phyloP scores from a whole-genome alignment of 1,284 basidiomycete species.

The Malassezia pachydermatis region DNA sequence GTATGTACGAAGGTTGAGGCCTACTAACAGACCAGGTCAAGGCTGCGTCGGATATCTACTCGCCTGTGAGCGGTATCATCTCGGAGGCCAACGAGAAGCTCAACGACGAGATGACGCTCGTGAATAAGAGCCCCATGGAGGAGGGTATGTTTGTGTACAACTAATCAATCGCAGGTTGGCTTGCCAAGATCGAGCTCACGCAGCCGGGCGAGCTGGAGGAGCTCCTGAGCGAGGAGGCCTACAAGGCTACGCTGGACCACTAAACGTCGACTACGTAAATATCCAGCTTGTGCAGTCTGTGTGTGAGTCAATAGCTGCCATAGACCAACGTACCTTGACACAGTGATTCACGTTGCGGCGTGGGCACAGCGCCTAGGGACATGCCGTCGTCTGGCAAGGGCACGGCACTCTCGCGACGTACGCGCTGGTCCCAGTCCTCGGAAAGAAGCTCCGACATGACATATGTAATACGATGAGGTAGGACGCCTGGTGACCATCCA shows the following conservation, averaged over 20 bases:
- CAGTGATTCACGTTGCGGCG: conserved; percentile 4
- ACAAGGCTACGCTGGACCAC: conserved; percentile 52
- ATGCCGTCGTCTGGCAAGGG: neutral
- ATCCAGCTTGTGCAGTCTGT: conserved; percentile 15
- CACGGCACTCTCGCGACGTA: neutral
- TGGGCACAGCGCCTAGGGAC: conserved; percentile 6
- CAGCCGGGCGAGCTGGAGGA: conserved; percentile 63
- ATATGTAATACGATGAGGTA: conserved; percentile 65
- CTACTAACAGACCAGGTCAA: conserved; percentile 57
- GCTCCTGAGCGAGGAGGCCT: conserved; percentile 68
- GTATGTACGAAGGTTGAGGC: neutral
- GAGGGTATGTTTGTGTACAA: conserved; percentile 57
- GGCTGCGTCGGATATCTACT: conserved; percentile 92
- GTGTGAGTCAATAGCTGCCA: neutral
- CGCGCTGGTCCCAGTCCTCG: conserved; percentile 61
- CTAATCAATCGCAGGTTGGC: conserved; percentile 69
- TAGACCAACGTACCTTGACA: conserved; percentile 8
- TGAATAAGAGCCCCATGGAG: conserved; percentile 80
- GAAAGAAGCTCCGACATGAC: conserved; percentile 64
- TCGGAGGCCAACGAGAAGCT: conserved; percentile 69
- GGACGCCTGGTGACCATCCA: conserved; percentile 69
- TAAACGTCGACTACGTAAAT: conserved; percentile 13
- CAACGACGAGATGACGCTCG: conserved; percentile 61
- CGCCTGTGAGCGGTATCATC: conserved; percentile 77
- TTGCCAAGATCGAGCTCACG: conserved; percentile 80